Evolutionary conservation across 1,284 basidiomycete genomes (phyloP), one percentile per base, ranked within the genome.

Genomic region (Cryptococcus sp.): DNA sequence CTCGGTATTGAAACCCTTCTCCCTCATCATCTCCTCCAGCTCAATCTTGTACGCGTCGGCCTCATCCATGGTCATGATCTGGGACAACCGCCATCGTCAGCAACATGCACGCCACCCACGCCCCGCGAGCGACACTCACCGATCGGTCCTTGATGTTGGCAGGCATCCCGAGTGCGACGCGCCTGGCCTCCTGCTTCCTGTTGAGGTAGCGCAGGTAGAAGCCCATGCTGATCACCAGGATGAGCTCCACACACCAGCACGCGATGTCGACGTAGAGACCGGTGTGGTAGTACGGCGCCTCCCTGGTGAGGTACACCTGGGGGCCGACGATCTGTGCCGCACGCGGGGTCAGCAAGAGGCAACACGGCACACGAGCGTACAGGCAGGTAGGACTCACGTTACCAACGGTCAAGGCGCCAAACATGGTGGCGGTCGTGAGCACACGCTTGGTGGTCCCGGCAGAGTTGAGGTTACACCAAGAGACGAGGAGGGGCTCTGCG

Each of bases 391-490:
- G 42, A 23, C 46, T 24, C 37, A 58, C 54, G 56, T 66, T 64
- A 37, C 68, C 68, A 48, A 68, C 50, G 18, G 65, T 69, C 9
- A 68, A 61, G 23, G 65, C 67, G 18, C 51, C 69, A 48, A 69
- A 69, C 67, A 67, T 66, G 58, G 55, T 68, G 16, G 69, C 67
- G 20, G 70, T 71, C 23, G 68, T 75, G 36, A 70, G 61, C 33
- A 72, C 69, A 55, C 68, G 69, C 57, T 75, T 75, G 53, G 73
- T 75, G 13, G 68, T 69, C 36, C 73, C 73, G 11, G 68, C 70
- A 9, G 70, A 70, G 62, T 73, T 73, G 20, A 73, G 55, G 60
- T 73, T 73, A 43, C 61, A 64, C 71, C 69, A 73, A 24, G 69
- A 68, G 57, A 67, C 62, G 24, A 73, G 58, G 16, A 73, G 60